These are phyloP conservation scores for Hanseniaspora vineae DNA, from an alignment of 805 yeast species.

Conservation along the genomic window DNA sequence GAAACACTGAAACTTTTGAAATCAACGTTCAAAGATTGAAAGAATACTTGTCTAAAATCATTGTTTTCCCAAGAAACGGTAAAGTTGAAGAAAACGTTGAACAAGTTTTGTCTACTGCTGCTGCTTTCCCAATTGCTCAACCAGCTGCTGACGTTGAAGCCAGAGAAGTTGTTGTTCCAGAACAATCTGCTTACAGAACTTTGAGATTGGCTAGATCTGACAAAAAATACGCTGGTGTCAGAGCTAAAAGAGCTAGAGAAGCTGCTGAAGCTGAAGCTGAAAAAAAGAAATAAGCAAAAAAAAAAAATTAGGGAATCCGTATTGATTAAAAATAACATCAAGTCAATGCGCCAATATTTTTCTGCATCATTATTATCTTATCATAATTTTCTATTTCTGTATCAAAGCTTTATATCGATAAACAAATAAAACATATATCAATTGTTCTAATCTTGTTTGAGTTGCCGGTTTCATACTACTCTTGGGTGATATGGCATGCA, in stretches of 20 bases:
- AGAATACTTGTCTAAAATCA: conserved; percentile 92
- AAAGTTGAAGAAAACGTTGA: conserved; percentile 58
- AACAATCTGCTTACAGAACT: conserved; percentile 82
- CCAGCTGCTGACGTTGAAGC: conserved; percentile 58
- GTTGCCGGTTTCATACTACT: too few species aligned
- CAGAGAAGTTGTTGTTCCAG: conserved; percentile 74
- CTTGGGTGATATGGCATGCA: too few species aligned
- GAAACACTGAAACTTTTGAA: conserved; percentile 89
- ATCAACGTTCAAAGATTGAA: conserved; percentile 90
- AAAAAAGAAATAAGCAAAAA: conserved; percentile 72
- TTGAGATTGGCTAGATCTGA: conserved; percentile 92
- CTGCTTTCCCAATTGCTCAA: conserved; percentile 87
- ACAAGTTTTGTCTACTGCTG: conserved; percentile 63
- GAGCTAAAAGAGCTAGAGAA: conserved; percentile 95
- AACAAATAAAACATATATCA: background rate
- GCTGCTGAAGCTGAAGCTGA: conserved; percentile 99
- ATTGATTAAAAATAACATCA: too few species aligned
- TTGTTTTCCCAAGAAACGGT: conserved; percentile 89
- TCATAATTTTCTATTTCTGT: too few species aligned
- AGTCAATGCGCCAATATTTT: too few species aligned
- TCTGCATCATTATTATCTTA: too few species aligned
- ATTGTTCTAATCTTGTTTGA: too few species aligned
- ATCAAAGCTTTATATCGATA: too few species aligned
- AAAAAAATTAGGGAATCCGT: too few species aligned
- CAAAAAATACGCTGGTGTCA: conserved; percentile 87